A percentile compares a stretch with the other conserved stretches of the same genome.
Evolutionary conservation across 2,329 filamentous ascomycete genomes (phyloP).

Genomic region (Emericellopsis atlantica): DNA sequence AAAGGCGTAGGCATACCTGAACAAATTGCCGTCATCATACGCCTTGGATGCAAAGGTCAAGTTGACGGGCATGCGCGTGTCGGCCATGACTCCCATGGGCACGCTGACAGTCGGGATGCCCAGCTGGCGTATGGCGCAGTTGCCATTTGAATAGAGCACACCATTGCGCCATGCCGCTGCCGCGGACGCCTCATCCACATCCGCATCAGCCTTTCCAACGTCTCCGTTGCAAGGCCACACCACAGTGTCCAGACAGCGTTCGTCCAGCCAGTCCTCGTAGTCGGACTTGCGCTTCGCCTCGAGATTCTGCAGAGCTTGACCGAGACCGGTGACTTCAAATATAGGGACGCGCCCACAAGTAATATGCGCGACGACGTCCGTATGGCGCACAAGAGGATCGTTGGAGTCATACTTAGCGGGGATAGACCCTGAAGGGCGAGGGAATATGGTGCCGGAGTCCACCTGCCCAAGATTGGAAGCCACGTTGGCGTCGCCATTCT

Average conservation of each 20-base stretch:
- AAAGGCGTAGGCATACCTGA: slow-evolving; percentile 11
- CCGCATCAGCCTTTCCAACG: slow-evolving; percentile 32
- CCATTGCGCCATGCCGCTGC: slow-evolving; percentile 21
- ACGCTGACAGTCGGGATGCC: slow-evolving; percentile 14
- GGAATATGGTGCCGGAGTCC: slow-evolving; percentile 23
- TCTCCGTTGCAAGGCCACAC: slow-evolving; percentile 38
- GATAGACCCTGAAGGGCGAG: slow-evolving; percentile 9
- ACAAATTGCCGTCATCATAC: slow-evolving; percentile 11
- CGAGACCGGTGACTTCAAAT: slow-evolving; percentile 26
- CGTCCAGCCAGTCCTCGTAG: slow-evolving; percentile 38
- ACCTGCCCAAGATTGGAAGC: slow-evolving; percentile 20
- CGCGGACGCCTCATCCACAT: slow-evolving; percentile 14
- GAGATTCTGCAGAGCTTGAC: slow-evolving; percentile 26
- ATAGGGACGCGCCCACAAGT: slow-evolving; percentile 11
- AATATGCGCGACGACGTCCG: slow-evolving; percentile 3
- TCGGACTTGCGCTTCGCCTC: slow-evolving; percentile 33
- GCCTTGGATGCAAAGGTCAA: slow-evolving; percentile 12
- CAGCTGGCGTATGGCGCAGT: slow-evolving; percentile 10
- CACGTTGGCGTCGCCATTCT: slow-evolving; percentile 24
- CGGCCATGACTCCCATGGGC: slow-evolving; percentile 12
- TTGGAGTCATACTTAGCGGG: slow-evolving; percentile 3
- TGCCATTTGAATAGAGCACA: slow-evolving; percentile 5
- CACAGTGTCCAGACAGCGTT: slow-evolving; percentile 25
- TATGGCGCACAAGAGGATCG: background rate
- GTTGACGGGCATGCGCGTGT: slow-evolving; percentile 11